A percentile compares a stretch with the other conserved stretches of the same genome.
These are phyloP conservation scores for Pythium pectinolyticum DNA, from an alignment of 352 stramenopile species.

Conservation along the genomic window DNA sequence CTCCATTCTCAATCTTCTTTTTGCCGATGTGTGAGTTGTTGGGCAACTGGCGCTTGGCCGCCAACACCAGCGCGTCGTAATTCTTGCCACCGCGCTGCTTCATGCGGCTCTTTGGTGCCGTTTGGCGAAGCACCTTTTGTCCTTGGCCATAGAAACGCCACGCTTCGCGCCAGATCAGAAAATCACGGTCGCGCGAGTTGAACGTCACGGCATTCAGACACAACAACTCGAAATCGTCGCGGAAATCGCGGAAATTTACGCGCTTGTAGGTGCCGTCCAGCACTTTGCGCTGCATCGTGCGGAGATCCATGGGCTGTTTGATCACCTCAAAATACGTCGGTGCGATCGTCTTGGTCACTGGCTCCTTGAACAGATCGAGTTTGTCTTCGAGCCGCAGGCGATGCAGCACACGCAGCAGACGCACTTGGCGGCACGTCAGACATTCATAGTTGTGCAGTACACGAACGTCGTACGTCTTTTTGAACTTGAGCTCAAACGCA, in stretches of 20 bases:
- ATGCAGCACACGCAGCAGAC: constrained; percentile 69
- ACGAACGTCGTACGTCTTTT: constrained; percentile 62
- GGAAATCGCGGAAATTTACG: constrained; percentile 75
- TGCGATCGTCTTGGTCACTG: constrained; percentile 92
- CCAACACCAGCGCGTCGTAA: constrained; percentile 67
- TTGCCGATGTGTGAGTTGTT: constrained; percentile 77
- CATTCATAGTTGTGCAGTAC: constrained; percentile 83
- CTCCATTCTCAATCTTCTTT: constrained; percentile 31
- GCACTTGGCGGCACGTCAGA: constrained; percentile 72
- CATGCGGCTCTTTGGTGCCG: constrained; percentile 71
- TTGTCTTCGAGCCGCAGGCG: constrained; percentile 75
- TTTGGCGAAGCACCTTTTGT: constrained; percentile 69
- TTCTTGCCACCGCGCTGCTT: constrained; percentile 72
- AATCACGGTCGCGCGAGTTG: constrained; percentile 89
- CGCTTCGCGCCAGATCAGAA: constrained; percentile 91
- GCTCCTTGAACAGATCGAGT: constrained; percentile 91
- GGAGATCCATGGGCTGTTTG: constrained; percentile 91
- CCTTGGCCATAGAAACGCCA: constrained; percentile 91
- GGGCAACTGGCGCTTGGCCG: constrained; percentile 76
- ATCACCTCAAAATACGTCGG: constrained; percentile 93
- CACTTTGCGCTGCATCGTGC: constrained; percentile 84
- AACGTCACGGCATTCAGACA: constrained; percentile 96
- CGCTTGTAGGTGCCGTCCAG: constrained; percentile 69
- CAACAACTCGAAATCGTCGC: constrained; percentile 94
- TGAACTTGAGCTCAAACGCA: constrained; percentile 60